Conservation (phyloP, 768 basidiomycete genomes). For the Lyophyllum decastes region DNA sequence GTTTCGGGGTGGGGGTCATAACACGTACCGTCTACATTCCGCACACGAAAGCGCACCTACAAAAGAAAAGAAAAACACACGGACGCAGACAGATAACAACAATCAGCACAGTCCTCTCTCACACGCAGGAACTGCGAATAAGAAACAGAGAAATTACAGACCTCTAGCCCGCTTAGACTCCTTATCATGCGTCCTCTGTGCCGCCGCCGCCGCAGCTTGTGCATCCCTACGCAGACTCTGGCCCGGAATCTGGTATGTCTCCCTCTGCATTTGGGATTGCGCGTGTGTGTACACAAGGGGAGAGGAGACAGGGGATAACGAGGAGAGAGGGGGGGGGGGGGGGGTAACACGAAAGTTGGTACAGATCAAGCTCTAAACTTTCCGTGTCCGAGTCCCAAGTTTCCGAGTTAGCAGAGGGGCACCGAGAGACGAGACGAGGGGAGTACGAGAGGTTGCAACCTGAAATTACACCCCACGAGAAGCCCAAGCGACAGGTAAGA, state of each 20-base stretch:
- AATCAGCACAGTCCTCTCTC: neutral
- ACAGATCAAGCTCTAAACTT: no score
- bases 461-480: no score
- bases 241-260: no score
- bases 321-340: no score
- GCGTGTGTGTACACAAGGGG: neutral
- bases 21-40: constrained; percentile 58
- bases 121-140: neutral
- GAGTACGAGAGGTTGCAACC: no score
- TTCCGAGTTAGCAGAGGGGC: no score
- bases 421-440: no score
- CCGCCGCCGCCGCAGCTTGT: neutral
- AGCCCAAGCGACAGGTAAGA: no score
- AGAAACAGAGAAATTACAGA: constrained; percentile 15
- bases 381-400: no score
- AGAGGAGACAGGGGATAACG: no score
- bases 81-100: neutral
- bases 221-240: neutral
- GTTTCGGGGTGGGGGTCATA: neutral
- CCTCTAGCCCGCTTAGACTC: constrained; percentile 67
- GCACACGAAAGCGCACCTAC: constrained; percentile 58
- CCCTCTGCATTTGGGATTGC: neutral
- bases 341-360: no score
- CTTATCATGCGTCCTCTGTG: constrained; percentile 59
- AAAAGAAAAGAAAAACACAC: no score